Percentiles rank a stretch among this genome's conserved stretches.
Evolutionary conservation across 495 filamentous ascomycete species (phyloP).

Genomic region (Lepraria neglecta): DNA sequence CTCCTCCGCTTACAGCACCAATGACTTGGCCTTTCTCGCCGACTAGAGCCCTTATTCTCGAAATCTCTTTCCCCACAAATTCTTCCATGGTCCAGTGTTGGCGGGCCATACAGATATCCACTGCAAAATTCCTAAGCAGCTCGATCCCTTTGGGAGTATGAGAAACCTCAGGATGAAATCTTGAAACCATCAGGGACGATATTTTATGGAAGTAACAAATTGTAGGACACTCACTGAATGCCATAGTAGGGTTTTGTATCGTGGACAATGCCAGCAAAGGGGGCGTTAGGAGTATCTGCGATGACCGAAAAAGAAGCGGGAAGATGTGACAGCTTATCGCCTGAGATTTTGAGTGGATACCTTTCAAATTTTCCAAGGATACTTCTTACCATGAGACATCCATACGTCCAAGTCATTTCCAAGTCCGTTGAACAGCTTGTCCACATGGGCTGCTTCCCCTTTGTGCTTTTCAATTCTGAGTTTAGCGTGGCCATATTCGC

Average conservation of each 20-base stretch:
- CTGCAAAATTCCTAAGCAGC: conserved; percentile 72
- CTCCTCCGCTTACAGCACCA: conserved; percentile 81
- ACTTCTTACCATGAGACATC: conserved; percentile 61
- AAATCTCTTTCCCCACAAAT: conserved; percentile 74
- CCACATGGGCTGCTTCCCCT: conserved; percentile 50
- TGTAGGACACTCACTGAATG: conserved; percentile 46
- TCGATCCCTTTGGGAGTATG: conserved; percentile 52
- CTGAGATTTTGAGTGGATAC: conserved; percentile 22
- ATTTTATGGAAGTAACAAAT: not conserved
- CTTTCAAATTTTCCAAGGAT: not conserved
- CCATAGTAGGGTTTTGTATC: conserved; percentile 60
- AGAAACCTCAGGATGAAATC: conserved; percentile 79
- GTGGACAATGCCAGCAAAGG: conserved; percentile 78
- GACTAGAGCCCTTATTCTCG: conserved; percentile 67
- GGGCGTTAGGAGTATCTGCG: conserved; percentile 66
- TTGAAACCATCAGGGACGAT: not conserved
- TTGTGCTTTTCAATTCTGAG: conserved; percentile 47
- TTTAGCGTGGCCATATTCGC: conserved; percentile 67
- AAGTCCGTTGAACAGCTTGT: conserved; percentile 65
- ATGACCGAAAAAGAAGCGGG: conserved; percentile 66
- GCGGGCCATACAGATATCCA: conserved; percentile 66
- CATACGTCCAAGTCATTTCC: conserved; percentile 62
- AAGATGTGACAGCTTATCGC: conserved; percentile 70
- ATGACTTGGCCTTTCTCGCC: conserved; percentile 76
- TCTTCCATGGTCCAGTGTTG: conserved; percentile 77